Base-by-base conservation (phyloP, 1,284 basidiomycete species). In the Apiotrichum montevideense region DNA sequence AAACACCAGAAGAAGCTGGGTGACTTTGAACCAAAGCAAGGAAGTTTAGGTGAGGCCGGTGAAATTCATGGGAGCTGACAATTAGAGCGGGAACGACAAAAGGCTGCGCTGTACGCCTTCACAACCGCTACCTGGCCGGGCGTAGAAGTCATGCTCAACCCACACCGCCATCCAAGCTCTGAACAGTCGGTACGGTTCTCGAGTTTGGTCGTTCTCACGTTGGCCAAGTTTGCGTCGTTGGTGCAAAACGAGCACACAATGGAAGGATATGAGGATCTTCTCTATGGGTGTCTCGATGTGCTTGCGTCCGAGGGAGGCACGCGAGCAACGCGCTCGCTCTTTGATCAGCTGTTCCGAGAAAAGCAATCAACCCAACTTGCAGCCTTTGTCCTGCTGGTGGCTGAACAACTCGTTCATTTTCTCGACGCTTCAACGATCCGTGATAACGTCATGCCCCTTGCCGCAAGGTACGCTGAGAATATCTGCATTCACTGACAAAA, bases 281-380 rank as follows among this genome's bases (percentile, higher is more conserved):
- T 72, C 13, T 66, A 64, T 56, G 71, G 70, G 0, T 63, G 53
- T 10, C 59, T 70, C 4, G 71, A 73, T 46, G 49, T 73, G 21
- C 45, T 69, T 6, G 64, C 59, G 11, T 61, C 53, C 44, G 15
- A 55, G 15, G 46, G 59, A 9, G 53, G 65, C 42, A 3, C 64
- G 42, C 13, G 42, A 34, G 15, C 40, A 2, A 29, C 61, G 45
- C 35, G 51, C 34, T 8, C 35, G 5, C 46, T 61, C 6, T 54
- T 61, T 40, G 37, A 42, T 7, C 34, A 46, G 14, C 50, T 61
- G 10, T 32, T 45, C 33, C 33, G 15, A 7, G 32, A 52, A 35
- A 42, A 44, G 6, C 7, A 43, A 34, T 21, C 21, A 21, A 21
- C 21, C 21, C 21, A 58, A 2, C 51, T 58, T 35, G 65, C 59